Evolutionary conservation across 345 rosid species (phyloP), one percentile per base, ranked within the genome.

Genomic region (Heritiera littoralis): DNA sequence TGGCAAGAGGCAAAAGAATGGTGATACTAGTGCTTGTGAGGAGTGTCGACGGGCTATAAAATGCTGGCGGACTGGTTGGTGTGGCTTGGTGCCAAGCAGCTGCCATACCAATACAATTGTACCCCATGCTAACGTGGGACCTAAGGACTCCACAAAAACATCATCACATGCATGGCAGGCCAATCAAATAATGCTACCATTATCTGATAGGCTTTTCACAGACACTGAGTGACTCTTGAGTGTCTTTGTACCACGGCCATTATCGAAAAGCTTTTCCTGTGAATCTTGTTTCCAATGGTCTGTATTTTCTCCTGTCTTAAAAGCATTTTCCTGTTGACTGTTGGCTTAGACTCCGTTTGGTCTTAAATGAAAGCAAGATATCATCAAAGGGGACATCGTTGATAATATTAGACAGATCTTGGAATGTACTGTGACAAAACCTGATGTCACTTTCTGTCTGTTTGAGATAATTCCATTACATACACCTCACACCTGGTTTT

Each of bases 141-240:
- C 79, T 75, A 11, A 9, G 15, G 74, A n/a, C 61, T 43, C 66
- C 55, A 20, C n/a, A 20, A 58, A 56, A 78, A 77, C 83, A 79
- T 63, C 60, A 64, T 82, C 81, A 80, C 84, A 74, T 82, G 83
- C 81, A 77, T 69, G 74, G 28, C 28, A 23, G 28, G 35, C 67
- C 76, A 7, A 77, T 68, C 69, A 78, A 76, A 82, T 78, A 41
- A 84, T 80, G 69, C 63, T 51, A 18, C 78, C 78, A 76, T 80
- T 65, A 82, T 64, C 74, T 84, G 81, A 65, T 55, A 28, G 17
- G 52, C 85, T 78, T 80, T 84, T 75, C 5, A 14, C 41, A 4
- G 68, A 79, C 84, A 86, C 17, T 28, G 75, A 82, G 9, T 55
- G 83, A 66, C 74, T 32, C 40, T 69, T 74, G 64, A 69, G 61